Base-by-base conservation (phyloP, 768 basidiomycete genomes). In the Chalciporus pseudorubinellus region DNA sequence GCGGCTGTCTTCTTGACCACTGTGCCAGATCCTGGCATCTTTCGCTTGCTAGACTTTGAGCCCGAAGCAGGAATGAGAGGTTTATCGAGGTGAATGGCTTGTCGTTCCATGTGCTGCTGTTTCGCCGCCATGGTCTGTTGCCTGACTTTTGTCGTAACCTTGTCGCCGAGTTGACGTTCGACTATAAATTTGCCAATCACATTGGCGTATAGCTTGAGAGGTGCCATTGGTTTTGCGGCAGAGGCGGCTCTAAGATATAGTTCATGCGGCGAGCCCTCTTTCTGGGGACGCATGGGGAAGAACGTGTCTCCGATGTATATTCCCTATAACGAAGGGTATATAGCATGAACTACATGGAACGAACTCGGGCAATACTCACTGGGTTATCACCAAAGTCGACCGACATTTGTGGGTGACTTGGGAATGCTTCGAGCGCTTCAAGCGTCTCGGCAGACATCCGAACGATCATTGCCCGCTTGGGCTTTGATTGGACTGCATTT, bases 391-490 rank as follows among this genome's bases (percentile, higher is more conserved):
- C 81, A 60, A 89, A 87, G 54, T 83, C 77, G 52, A 90, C 78
- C 36, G 82, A 71, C 63, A 89, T 67, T 0, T 71, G 66, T 4
- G 76, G 74, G 14, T 74, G 66, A 33, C 74, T 73, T 44, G 74
- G 73, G 24, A 66, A 67, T 0, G 75, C 70, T 39, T 83, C 78
- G 39, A 90, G 78, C 1, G 84, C 84, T 49, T 87, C 82, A 53
- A 90, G 74, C 0, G 85, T 82, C 66, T 88, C 85, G 29, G 79
- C 75, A 4, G 89, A 82, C 78, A 91, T 76, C 50, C 87, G 83
- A 36, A 91, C 78, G 44, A 91, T 72, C 81, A 89, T 83, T 43
- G 88, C 89, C 21, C 78, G 77, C 73, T 87, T 89, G 12, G 82
- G 82, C 52, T 78, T 81, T 4, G 84, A 75, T 29, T 81, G 79